phyloP scores from a whole-genome alignment of 371 early-diverging fungal species.

The Dinochytrium kinnereticum region DNA sequence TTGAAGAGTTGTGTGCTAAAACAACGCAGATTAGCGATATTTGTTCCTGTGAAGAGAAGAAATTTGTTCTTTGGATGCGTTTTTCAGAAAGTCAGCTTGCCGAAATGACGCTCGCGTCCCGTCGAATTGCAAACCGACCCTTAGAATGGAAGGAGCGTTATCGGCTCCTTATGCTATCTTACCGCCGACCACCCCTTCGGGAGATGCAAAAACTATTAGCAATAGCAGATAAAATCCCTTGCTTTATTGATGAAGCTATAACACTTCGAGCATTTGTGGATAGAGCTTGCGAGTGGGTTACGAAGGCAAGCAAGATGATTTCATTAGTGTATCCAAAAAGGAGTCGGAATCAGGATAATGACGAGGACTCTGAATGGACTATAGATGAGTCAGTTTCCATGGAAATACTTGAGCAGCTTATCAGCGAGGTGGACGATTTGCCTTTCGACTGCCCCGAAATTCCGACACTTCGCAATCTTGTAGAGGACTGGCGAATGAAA shows the following conservation, averaged over 20 bases:
- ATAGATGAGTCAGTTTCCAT: slow-evolving; percentile 28
- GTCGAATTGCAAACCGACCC: slow-evolving; percentile 12
- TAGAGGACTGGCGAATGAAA: slow-evolving; percentile 3
- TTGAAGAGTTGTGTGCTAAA: no score
- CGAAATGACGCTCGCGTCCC: background rate
- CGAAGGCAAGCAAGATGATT: slow-evolving; percentile 49
- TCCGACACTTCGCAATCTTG: slow-evolving; percentile 46
- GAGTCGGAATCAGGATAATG: slow-evolving; percentile 30
- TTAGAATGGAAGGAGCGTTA: slow-evolving; percentile 28
- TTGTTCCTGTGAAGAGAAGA: slow-evolving; percentile 58
- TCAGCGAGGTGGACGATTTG: slow-evolving; percentile 47
- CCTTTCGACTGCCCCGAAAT: slow-evolving; percentile 61
- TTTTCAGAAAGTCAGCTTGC: slow-evolving; percentile 60
- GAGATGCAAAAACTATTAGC: slow-evolving; percentile 54
- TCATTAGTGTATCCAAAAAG: slow-evolving; percentile 16
- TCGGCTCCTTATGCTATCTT: slow-evolving; percentile 39
- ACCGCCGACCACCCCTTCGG: slow-evolving; percentile 60
- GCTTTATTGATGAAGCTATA: slow-evolving; percentile 52
- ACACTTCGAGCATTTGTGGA: slow-evolving; percentile 56
- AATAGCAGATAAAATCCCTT: slow-evolving; percentile 60
- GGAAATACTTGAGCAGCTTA: slow-evolving; percentile 47
- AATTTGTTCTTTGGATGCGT: slow-evolving; percentile 56
- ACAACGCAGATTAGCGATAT: slow-evolving; percentile 23
- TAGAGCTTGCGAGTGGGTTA: slow-evolving; percentile 57
- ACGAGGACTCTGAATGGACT: slow-evolving; percentile 13